These are phyloP conservation scores for Chlamydomonas urium DNA, from an alignment of 139 green algal genomes.

Conservation along the genomic window DNA sequence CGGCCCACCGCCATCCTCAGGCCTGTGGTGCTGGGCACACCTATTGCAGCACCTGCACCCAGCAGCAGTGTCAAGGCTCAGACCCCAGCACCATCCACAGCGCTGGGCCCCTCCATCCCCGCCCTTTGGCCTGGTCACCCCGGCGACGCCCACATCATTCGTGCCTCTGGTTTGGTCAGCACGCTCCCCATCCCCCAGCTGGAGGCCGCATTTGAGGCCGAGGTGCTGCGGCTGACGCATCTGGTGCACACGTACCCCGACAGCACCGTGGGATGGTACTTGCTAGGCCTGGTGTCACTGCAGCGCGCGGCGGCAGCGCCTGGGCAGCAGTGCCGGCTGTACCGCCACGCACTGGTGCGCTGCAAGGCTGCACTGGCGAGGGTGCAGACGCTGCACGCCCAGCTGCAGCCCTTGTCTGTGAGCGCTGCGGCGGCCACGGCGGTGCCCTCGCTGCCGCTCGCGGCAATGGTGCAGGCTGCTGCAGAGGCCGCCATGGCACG, in stretches of 20 bases:
- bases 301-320: slow-evolving; percentile 12
- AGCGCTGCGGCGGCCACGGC: too few relatives aligned
- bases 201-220: background rate
- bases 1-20: too few relatives aligned
- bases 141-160: background rate
- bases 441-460: too few relatives aligned
- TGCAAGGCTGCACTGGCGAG: slow-evolving; percentile 3
- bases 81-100: too few relatives aligned
- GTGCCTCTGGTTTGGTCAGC: slow-evolving; percentile 6
- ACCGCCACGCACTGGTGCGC: slow-evolving; percentile 16
- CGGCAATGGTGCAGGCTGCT: too few relatives aligned
- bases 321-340: slow-evolving; percentile 10
- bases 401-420: background rate
- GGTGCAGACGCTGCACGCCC: background rate
- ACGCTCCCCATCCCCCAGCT: background rate
- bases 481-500: too few relatives aligned
- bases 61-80: too few relatives aligned
- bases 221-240: background rate
- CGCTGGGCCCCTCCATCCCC: background rate
- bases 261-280: slow-evolving; percentile 16
- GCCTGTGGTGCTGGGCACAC: too few relatives aligned
- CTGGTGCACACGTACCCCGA: slow-evolving; percentile 11
- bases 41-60: too few relatives aligned
- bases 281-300: slow-evolving; percentile 21
- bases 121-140: background rate